Base-by-base conservation (phyloP, 495 filamentous ascomycete species). In the Penicillium pulvis region DNA sequence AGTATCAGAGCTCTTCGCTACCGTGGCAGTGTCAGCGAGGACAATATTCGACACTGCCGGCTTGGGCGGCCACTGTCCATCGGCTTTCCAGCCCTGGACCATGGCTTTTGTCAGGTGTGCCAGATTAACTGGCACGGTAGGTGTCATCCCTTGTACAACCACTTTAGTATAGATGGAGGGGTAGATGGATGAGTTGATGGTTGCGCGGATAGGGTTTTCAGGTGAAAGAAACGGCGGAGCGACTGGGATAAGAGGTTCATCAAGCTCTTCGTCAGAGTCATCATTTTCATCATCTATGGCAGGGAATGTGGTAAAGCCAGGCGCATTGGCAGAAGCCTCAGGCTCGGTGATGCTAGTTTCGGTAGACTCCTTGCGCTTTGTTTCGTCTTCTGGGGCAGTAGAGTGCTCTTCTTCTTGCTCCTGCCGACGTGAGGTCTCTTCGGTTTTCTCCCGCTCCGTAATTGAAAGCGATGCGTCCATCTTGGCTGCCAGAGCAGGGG, bases 61-160 rank as follows among this genome's bases (percentile, higher is more conserved):
- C 55, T 87, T 88, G 19, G 93, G 91, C 2, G 94, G 94, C 94
- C 94, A 98, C 67, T 96, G 89, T 19, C 92, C 94, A 66, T 95
- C 92, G 44, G 88, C 81, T 71, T 95, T 93, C 94, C 94, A 98
- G 33, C 94, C 94, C 42, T 87, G 82, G 3, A 98, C 92, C 64
- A 93, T 87, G 30, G 90, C 83, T n/a, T 85, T 81, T 23, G 88
- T 85, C 67, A 97, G 82, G 65, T 95, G 89, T 35, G 79, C 71
- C 6, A 98, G 83, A 64, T 96, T 96, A 57, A 98, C 87, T 16
- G 94, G 94, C 10, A 95, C 85, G 1, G 85, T 85, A 0, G 94
- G 93, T 1, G 90, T 87, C 57, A 91, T 81, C 17, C 81, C 81
- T 63, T 94, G 85, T 5, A 90, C 63, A 39, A 97, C 82, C 51